Evolutionary conservation across 208 protist genomes (phyloP).

Genomic region (Willaertia magna): DNA sequence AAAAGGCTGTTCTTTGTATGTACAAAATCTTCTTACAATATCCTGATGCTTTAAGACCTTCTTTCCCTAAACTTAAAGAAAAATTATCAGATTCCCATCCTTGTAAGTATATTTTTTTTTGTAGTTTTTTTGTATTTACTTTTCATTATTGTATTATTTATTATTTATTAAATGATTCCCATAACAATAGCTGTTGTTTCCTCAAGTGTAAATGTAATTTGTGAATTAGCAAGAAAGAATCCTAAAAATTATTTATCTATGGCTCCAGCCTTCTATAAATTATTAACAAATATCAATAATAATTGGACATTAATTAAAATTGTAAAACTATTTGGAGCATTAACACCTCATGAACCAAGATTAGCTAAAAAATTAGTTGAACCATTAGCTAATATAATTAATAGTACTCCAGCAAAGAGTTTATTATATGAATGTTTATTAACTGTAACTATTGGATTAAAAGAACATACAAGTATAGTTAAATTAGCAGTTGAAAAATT

Average conservation of each 20-base stretch:
- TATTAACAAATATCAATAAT: slow-evolving; percentile 78
- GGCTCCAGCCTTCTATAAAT: slow-evolving; percentile 85
- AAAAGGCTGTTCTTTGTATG: slow-evolving; percentile 81
- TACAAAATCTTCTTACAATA: slow-evolving; percentile 94
- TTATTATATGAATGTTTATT: slow-evolving; percentile 91
- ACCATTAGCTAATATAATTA: slow-evolving; percentile 85
- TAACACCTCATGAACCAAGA: slow-evolving; percentile 84
- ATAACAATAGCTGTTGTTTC: slow-evolving; percentile 65
- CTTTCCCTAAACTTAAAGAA: slow-evolving; percentile 86
- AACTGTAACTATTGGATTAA: slow-evolving; percentile 72
- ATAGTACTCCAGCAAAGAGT: slow-evolving; percentile 81
- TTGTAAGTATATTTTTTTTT: slow-evolving; percentile 20
- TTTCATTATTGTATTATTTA: not conserved
- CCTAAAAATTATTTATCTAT: slow-evolving; percentile 92
- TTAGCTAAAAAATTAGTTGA: slow-evolving; percentile 93
- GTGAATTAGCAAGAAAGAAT: slow-evolving; percentile 91
- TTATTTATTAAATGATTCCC: slow-evolving; percentile 13
- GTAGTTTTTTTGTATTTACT: not conserved
- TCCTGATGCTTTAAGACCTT: slow-evolving; percentile 84
- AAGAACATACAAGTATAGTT: slow-evolving; percentile 52
- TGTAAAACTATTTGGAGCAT: slow-evolving; percentile 91
- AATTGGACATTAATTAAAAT: slow-evolving; percentile 99
- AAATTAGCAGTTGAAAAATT: slow-evolving; percentile 81
- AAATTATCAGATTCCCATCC: slow-evolving; percentile 82
- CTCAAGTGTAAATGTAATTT: slow-evolving; percentile 91